Evolutionary conservation across 768 basidiomycete species (phyloP), one percentile per base, ranked within the genome.

Genomic region (Lactarius akahatsu): DNA sequence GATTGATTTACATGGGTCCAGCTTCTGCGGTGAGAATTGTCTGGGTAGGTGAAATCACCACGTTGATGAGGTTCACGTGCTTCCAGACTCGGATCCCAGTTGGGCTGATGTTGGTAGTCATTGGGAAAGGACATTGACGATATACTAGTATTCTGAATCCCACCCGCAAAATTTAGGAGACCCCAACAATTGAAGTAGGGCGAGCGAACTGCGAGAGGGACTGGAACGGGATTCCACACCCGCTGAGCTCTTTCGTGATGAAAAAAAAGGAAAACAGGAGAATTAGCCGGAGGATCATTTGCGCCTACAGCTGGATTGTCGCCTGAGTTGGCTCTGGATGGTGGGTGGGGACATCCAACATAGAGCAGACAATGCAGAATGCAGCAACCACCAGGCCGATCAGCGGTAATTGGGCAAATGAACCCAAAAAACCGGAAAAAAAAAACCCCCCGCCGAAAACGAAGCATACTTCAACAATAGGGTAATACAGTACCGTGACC

Each of bases 31-130:
- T 71, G 65, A 77, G 75, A 13, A 74, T 71, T 56, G 76, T 75
- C 11, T 73, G 72, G 0, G 80, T 79, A 2, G 80, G 75, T 1
- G 80, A 79, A 64, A 80, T 69, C 34, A 70, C 65, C 1, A 69
- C 65, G 60, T 66, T 55, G 3, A 68, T 72, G 36, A 75, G 47
- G 47, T 69, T 74, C 9, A 66, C 36, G 40, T 40, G 6, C 40
- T 5, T 40, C 40, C 40, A 40, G 40, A 40, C 4, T 40, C 40
- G 40, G 40, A 40, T 40, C 40, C 40, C 40, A 40, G 40, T 16
- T 15, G 13, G 40, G 5, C 4, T 16, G 40, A 40, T 15, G 40
- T 40, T 40, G 5, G 40, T 70, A 72, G 30, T 43, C 32, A 1
- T 65, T 34, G 34, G 34, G 9, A 34, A 10, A 9, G 9, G 34